Percentiles rank a stretch among this genome's conserved stretches.
These are phyloP conservation scores for Xylaria hypoxylon DNA, from an alignment of 2,329 filamentous ascomycete species.

Conservation along the genomic window DNA sequence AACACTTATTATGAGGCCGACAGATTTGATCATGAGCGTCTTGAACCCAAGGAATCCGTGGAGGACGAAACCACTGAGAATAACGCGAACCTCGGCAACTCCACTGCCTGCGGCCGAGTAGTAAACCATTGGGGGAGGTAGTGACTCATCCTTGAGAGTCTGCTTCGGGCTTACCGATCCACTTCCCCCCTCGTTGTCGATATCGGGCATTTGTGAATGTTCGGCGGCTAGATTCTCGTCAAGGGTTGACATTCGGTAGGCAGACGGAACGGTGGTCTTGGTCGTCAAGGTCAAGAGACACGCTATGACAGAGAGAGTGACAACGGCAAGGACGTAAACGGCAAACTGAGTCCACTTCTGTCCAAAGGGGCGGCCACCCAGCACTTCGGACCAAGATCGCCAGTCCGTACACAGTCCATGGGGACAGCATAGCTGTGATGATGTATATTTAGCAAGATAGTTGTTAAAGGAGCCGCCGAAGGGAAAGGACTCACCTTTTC, in stretches of 20 bases:
- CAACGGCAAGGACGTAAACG: slow-evolving; percentile 78
- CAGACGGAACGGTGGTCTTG: slow-evolving; percentile 93
- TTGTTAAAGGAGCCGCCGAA: background rate
- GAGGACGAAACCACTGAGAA: slow-evolving; percentile 96
- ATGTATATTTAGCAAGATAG: slow-evolving; percentile 37
- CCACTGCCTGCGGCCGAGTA: slow-evolving; percentile 96
- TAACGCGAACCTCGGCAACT: slow-evolving; percentile 96
- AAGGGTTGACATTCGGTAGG: slow-evolving; percentile 85
- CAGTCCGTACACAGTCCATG: slow-evolving; percentile 67
- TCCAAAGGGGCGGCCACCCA: slow-evolving; percentile 60
- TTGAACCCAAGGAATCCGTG: slow-evolving; percentile 93
- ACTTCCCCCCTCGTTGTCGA: slow-evolving; percentile 56
- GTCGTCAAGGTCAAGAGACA: slow-evolving; percentile 87
- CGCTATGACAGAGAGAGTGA: slow-evolving; percentile 75
- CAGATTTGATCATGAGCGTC: slow-evolving; percentile 86
- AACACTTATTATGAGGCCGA: slow-evolving; percentile 86
- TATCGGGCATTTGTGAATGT: slow-evolving; percentile 55
- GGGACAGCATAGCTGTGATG: slow-evolving; percentile 64
- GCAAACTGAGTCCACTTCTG: slow-evolving; percentile 78
- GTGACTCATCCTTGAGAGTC: slow-evolving; percentile 36
- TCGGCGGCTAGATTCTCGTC: slow-evolving; percentile 91
- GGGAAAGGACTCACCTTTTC: slow-evolving; percentile 66
- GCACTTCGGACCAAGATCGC: slow-evolving; percentile 65
- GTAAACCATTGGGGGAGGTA: slow-evolving; percentile 82
- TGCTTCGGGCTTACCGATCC: slow-evolving; percentile 58